Evolutionary conservation across 2,329 filamentous ascomycete genomes (phyloP).

Genomic region (Fusarium illudens): DNA sequence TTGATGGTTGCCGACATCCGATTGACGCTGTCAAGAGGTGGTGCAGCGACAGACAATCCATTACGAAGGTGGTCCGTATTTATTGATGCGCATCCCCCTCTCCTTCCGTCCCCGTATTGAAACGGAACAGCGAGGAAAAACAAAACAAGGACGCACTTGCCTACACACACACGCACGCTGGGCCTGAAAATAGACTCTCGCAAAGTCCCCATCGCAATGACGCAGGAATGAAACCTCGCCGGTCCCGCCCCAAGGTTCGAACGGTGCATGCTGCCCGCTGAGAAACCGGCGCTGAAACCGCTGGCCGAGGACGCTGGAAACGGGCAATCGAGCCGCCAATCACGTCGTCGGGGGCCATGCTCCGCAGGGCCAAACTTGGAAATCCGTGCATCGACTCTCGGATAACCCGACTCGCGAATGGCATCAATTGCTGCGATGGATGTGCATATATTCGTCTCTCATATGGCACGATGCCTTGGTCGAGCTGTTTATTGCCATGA

Average conservation of each 20-base stretch:
- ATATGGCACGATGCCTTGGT: background rate
- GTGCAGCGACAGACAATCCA: background rate
- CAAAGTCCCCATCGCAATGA: conserved; percentile 29
- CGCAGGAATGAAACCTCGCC: conserved; percentile 36
- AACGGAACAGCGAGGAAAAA: conserved; percentile 5
- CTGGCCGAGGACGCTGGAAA: conserved; percentile 22
- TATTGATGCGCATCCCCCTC: conserved; percentile 1
- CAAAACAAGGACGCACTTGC: background rate
- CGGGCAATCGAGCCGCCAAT: conserved; percentile 25
- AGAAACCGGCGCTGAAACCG: conserved; percentile 20
- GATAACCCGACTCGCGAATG: conserved; percentile 8
- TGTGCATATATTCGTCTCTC: background rate
- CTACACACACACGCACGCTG: background rate
- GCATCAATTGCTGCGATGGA: background rate
- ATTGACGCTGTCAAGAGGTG: background rate
- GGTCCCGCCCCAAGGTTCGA: conserved; percentile 24
- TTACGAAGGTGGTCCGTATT: background rate
- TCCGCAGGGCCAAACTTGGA: conserved; percentile 19
- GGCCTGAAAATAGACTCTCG: conserved; percentile 18
- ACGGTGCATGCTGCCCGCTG: conserved; percentile 11
- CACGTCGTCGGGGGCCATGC: conserved; percentile 13
- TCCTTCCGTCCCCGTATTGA: conserved; percentile 4
- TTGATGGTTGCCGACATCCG: background rate
- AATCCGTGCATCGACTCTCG: conserved; percentile 12
- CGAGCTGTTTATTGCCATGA: background rate